Percentiles rank a stretch among this genome's conserved stretches.
phyloP scores from a whole-genome alignment of 768 basidiomycete species.

The Plicaturopsis crispa region DNA sequence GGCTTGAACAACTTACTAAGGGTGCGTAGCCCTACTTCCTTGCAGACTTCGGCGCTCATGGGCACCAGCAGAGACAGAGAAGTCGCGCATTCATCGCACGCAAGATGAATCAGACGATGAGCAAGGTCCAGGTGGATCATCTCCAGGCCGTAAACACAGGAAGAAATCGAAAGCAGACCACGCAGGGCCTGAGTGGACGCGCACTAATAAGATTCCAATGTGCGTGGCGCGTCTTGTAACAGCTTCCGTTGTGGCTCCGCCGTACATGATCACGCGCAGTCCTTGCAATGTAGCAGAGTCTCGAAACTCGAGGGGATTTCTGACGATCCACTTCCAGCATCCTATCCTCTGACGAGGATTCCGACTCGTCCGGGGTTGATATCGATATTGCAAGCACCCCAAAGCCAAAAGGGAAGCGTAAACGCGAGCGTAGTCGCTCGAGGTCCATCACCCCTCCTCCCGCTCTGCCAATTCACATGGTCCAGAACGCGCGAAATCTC shows the following conservation, averaged over 20 bases:
- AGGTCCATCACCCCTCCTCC: slow-evolving; percentile 76
- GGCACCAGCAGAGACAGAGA: slow-evolving; percentile 17
- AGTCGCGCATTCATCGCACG: no score
- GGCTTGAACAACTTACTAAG: slow-evolving; percentile 46
- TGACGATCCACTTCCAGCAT: slow-evolving; percentile 25
- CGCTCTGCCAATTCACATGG: slow-evolving; percentile 41
- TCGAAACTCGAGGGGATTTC: no score
- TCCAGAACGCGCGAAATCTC: slow-evolving; percentile 48
- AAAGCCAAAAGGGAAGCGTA: slow-evolving; percentile 30
- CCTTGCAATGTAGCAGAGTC: no score
- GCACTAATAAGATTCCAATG: slow-evolving; percentile 30
- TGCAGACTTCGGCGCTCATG: slow-evolving; percentile 1
- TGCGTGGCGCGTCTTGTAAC: slow-evolving; percentile 20
- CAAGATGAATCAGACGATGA: slow-evolving; percentile 14
- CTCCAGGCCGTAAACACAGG: slow-evolving; percentile 29
- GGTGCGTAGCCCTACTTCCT: slow-evolving; percentile 28
- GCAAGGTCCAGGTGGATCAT: no score
- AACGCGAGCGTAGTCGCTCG: slow-evolving; percentile 51
- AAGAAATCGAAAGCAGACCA: slow-evolving; percentile 25
- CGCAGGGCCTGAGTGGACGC: slow-evolving; percentile 35
- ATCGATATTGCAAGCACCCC: slow-evolving; percentile 31
- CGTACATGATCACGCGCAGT: no score
- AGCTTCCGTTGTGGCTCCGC: no score
- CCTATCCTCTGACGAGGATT: slow-evolving; percentile 24
- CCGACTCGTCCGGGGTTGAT: slow-evolving; percentile 38